A percentile compares a stretch with the other conserved stretches of the same genome.
phyloP scores from a whole-genome alignment of 352 stramenopile species.

The Phytophthora citricola region DNA sequence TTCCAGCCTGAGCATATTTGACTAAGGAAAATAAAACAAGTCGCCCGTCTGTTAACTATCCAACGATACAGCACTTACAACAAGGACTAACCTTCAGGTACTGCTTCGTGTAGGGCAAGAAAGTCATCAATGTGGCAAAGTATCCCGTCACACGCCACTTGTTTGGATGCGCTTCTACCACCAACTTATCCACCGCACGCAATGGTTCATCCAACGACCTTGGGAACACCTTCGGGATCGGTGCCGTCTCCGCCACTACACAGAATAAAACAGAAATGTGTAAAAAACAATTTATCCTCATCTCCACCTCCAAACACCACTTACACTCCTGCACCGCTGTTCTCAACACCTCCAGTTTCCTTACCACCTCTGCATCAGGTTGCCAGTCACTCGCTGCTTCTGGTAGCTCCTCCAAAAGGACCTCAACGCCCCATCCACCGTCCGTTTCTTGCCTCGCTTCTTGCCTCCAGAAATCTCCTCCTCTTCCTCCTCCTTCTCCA shows the following conservation, averaged over 20 bases:
- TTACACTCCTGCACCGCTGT: conserved; percentile 68
- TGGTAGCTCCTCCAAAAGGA: conserved; percentile 71
- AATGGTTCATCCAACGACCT: conserved; percentile 80
- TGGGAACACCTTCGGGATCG: conserved; percentile 86
- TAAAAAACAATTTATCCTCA: background rate
- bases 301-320: conserved; percentile 2
- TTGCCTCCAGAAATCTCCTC: background rate
- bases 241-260: conserved; percentile 56
- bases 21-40: conserved; percentile 41
- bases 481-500: conserved; percentile 44
- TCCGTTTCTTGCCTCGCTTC: conserved; percentile 49
- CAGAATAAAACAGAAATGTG: background rate
- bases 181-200: conserved; percentile 78
- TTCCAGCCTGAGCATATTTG: conserved; percentile 88
- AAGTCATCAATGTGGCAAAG: conserved; percentile 89
- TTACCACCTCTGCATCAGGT: conserved; percentile 55
- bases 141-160: conserved; percentile 91
- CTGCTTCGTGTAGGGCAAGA: conserved; percentile 89
- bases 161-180: conserved; percentile 86
- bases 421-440: conserved; percentile 58
- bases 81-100: conserved; percentile 69
- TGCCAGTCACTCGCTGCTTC: conserved; percentile 79
- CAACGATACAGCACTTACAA: background rate
- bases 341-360: conserved; percentile 65
- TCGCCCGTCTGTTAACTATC: conserved; percentile 1